Percentiles rank a stretch among this genome's conserved stretches.
Evolutionary conservation across 805 yeast genomes (phyloP).

Genomic region (Saccharomyces mikatae): DNA sequence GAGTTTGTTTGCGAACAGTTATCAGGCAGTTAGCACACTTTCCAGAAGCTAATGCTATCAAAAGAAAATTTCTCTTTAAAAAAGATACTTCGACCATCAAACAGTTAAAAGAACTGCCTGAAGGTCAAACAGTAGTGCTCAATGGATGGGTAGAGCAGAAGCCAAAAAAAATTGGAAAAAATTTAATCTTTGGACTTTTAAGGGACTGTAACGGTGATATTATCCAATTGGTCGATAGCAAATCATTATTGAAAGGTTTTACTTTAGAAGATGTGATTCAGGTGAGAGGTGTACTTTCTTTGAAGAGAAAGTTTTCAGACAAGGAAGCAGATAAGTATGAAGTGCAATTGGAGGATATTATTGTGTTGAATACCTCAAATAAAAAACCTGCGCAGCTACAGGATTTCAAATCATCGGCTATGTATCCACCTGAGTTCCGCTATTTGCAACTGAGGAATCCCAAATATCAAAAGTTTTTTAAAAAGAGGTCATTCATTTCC

Average conservation of each 20-base stretch:
- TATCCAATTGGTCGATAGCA: conserved; percentile 48
- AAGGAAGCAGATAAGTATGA: conserved; percentile 41
- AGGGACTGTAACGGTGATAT: conserved; percentile 65
- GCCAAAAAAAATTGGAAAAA: conserved; percentile 61
- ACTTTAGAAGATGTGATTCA: conserved; percentile 70
- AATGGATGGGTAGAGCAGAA: conserved; percentile 81
- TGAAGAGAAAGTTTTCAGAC: conserved; percentile 26
- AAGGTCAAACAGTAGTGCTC: conserved; percentile 35
- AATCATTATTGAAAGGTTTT: conserved; percentile 36
- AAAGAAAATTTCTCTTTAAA: conserved; percentile 12
- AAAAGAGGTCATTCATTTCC: conserved; percentile 50
- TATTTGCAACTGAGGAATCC: conserved; percentile 70
- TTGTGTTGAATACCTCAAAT: conserved; percentile 54
- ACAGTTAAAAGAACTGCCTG: conserved; percentile 1
- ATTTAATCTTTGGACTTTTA: conserved; percentile 60
- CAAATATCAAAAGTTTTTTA: conserved; percentile 47
- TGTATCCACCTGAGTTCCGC: conserved; percentile 70
- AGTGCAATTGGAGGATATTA: conserved; percentile 42
- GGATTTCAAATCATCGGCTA: conserved; percentile 42
- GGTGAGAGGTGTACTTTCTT: conserved; percentile 47
- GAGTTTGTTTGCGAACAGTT: neutral
- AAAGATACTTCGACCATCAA: conserved; percentile 9
- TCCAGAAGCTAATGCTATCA: conserved; percentile 8
- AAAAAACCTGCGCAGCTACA: conserved; percentile 62
- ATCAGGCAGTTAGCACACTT: conserved; percentile 1